phyloP scores from a whole-genome alignment of 768 basidiomycete genomes.

The Heimioporus sp. region DNA sequence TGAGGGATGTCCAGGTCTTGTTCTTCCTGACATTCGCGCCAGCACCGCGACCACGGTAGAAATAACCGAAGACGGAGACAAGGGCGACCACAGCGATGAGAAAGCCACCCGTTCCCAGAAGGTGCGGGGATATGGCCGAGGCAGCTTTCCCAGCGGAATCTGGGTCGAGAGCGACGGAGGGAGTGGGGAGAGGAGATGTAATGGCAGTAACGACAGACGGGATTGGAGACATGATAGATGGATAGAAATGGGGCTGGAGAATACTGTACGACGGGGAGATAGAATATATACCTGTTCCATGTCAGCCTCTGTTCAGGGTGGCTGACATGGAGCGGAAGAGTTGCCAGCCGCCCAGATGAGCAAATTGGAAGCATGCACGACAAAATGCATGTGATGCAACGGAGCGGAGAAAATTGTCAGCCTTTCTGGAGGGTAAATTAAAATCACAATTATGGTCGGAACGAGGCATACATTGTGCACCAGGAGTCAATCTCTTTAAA shows the following conservation, averaged over 20 bases:
- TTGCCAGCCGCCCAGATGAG: no score
- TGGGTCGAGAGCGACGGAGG: neutral
- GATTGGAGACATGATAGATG: slow-evolving; percentile 20
- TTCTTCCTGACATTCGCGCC: neutral
- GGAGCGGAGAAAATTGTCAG: slow-evolving; percentile 5
- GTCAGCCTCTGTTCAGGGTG: slow-evolving; percentile 5
- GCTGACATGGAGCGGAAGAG: neutral
- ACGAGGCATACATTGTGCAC: no score
- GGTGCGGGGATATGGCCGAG: neutral
- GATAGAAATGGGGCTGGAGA: neutral
- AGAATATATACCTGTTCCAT: slow-evolving; percentile 5
- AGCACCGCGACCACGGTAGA: slow-evolving; percentile 8
- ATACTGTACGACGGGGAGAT: neutral
- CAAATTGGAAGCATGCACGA: no score
- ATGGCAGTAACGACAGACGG: slow-evolving; percentile 11
- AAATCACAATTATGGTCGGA: neutral
- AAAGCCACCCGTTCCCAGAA: slow-evolving; percentile 13
- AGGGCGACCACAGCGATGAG: slow-evolving; percentile 16
- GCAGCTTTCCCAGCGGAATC: slow-evolving; percentile 1
- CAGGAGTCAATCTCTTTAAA: no score
- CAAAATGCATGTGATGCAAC: neutral
- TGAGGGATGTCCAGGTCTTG: slow-evolving; percentile 7
- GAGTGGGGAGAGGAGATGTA: neutral
- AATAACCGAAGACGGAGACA: slow-evolving; percentile 13
- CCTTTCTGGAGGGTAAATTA: neutral